A percentile compares a stretch with the other conserved stretches of the same genome.
These are phyloP conservation scores for Leishmania aethiopica DNA, from an alignment of 208 protist genomes.

Conservation along the genomic window DNA sequence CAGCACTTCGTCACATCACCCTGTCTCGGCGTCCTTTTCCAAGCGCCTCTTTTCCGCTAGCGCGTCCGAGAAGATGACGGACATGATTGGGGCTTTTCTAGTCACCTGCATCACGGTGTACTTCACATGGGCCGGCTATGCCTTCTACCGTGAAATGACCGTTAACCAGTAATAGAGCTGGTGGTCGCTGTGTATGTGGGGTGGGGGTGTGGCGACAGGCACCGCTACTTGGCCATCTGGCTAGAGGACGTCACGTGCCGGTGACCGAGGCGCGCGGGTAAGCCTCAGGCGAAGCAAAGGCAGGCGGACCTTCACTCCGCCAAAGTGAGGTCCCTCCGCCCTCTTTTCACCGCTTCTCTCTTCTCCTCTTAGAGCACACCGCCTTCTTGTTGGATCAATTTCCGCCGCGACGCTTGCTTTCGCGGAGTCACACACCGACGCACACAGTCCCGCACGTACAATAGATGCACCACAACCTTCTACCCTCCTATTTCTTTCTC, in stretches of 20 bases:
- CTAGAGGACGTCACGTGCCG: background rate
- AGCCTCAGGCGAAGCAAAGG: background rate
- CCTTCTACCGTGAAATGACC: constrained; percentile 64
- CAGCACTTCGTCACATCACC: background rate
- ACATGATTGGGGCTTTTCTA: constrained; percentile 68
- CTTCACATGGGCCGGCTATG: constrained; percentile 69
- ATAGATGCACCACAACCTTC: constrained; percentile 2
- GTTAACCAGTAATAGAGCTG: background rate
- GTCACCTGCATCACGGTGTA: constrained; percentile 72
- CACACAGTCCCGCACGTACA: background rate
- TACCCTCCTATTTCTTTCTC: background rate
- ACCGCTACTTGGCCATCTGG: background rate
- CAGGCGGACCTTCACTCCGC: background rate
- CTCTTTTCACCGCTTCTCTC: background rate
- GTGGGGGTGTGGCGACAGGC: background rate
- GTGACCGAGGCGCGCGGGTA: background rate
- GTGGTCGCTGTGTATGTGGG: background rate
- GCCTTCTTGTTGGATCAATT: background rate
- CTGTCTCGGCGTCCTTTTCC: background rate
- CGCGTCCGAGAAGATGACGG: constrained; percentile 11
- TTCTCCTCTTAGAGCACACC: background rate
- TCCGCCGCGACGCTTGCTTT: background rate
- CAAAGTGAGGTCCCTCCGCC: background rate
- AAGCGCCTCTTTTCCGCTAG: background rate
- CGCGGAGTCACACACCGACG: background rate